Evolutionary conservation across 345 rosid genomes (phyloP).

Genomic region (Iberis pinnata): DNA sequence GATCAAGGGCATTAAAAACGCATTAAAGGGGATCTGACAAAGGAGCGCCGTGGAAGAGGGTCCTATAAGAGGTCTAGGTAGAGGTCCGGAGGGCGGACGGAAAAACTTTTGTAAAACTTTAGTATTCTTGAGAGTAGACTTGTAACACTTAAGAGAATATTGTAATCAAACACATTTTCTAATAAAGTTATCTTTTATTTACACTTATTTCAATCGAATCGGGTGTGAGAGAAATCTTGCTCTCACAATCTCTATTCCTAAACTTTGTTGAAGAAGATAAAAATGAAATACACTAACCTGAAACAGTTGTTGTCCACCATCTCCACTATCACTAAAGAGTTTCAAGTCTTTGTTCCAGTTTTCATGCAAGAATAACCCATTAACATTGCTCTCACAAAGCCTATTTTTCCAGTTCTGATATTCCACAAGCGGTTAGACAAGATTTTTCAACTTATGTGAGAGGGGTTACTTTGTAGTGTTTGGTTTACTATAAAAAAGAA

Average conservation of each 20-base stretch:
- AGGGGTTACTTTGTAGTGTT: constrained; percentile 10
- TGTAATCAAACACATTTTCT: no score
- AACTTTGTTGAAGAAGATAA: constrained; percentile 6
- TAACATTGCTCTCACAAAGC: constrained; percentile 68
- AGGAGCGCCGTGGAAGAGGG: no score
- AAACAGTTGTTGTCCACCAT: constrained; percentile 81
- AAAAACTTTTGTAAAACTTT: no score
- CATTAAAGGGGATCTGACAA: no score
- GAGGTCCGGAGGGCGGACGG: no score
- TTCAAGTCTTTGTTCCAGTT: constrained; percentile 81
- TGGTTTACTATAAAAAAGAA: constrained; percentile 2
- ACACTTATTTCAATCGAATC: no score
- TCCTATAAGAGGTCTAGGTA: no score
- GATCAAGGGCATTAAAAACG: no score
- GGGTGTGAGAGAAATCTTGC: no score
- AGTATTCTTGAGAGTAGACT: no score
- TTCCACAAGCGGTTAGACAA: constrained; percentile 15
- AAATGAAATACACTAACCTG: constrained; percentile 46
- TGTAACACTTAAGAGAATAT: no score
- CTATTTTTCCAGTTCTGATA: constrained; percentile 93
- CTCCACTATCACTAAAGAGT: constrained; percentile 66
- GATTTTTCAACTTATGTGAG: neutral
- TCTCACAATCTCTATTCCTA: neutral
- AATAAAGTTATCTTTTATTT: no score
- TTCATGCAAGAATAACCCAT: constrained; percentile 85